phyloP scores from a whole-genome alignment of 2,329 filamentous ascomycete genomes.

The Penicillium sp. region DNA sequence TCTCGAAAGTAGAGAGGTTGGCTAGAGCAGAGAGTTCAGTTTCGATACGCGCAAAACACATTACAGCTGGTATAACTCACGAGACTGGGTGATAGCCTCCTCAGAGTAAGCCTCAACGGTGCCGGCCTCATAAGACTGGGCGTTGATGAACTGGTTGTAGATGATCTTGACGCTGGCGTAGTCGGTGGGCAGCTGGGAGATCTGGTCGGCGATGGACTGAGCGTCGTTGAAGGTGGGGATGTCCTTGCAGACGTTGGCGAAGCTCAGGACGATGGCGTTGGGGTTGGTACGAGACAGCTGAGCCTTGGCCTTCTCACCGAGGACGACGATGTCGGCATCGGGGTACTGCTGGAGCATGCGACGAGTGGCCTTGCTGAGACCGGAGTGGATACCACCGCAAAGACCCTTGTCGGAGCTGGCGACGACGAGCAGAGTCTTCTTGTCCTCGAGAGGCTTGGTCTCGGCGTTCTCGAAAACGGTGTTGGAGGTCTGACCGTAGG shows the following conservation, averaged over 20 bases:
- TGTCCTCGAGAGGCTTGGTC: constrained; percentile 79
- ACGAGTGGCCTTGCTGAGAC: constrained; percentile 75
- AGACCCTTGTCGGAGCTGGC: constrained; percentile 99
- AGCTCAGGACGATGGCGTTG: constrained; percentile 75
- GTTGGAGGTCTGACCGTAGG: constrained; percentile 90
- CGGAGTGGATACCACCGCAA: constrained; percentile 97
- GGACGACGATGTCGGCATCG: constrained; percentile 68
- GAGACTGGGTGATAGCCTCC: constrained; percentile 83
- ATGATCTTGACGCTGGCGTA: constrained; percentile 87
- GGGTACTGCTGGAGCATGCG: constrained; percentile 57
- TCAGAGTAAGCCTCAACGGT: constrained; percentile 85
- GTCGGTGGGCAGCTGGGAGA: constrained; percentile 70
- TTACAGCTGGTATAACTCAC: constrained; percentile 49
- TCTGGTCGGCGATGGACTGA: constrained; percentile 89
- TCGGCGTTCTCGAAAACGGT: constrained; percentile 91
- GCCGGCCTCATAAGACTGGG: constrained; percentile 77
- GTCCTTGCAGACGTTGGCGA: constrained; percentile 86
- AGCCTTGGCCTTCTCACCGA: constrained; percentile 96
- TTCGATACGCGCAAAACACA: no score
- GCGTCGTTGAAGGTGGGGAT: constrained; percentile 94
- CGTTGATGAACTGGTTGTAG: constrained; percentile 98
- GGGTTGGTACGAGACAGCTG: constrained; percentile 80
- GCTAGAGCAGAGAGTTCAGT: constrained; percentile 43
- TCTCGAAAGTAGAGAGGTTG: constrained; percentile 93
- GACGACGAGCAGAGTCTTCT: constrained; percentile 86